Base-by-base conservation (phyloP, 805 yeast species). In the Tetrapisispora fleetii region DNA sequence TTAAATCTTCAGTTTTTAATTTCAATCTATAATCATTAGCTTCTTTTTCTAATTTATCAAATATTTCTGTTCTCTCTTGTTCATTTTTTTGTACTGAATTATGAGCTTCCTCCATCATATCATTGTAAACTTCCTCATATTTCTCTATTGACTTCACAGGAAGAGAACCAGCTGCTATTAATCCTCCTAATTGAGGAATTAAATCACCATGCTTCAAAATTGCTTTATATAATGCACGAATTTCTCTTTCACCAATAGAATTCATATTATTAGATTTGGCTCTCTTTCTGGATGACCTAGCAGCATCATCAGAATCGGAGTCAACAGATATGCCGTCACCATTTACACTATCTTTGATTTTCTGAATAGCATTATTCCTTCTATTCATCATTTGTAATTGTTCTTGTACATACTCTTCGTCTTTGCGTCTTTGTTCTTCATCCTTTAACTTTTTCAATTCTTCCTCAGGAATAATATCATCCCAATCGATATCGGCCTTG, bases 401-500 rank as follows among this genome's bases (percentile, higher is more conserved):
- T 57, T 89, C 91, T 60, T 88, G 81, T 49, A 93, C 75, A 60
- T 80, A 90, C 54, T 80, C 84, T 54, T 91, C 97, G 55, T 93
- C 97, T 41, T 82, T 77, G 46, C 85, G 77, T 63, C 81, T 83
- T 73, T 84, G 82, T 63, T 93, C 99, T 48, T 89, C 95, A 54
- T 85, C 95, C 64, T 93, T 93, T 58, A 93, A 74, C 63, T 85
- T 87, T 51, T 80, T 76, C 54, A 95, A 73, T 65, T 93, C 99
- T 41, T 86, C 95, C 54, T 87, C 90, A 0, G 99, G 99, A 59
- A 93, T 93, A 57, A 93, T 93, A 66, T 93, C 99, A 70, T 93
- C 98, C 99, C 99, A 93, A 54, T 89, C 95, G 52, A 91, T 89
- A 65, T 91, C 96, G 0, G 99, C 98, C 70, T 93, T 93, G 67